Conservation (phyloP, 108 stramenopile species). For the Pseudonitzschia multiseries region DNA sequence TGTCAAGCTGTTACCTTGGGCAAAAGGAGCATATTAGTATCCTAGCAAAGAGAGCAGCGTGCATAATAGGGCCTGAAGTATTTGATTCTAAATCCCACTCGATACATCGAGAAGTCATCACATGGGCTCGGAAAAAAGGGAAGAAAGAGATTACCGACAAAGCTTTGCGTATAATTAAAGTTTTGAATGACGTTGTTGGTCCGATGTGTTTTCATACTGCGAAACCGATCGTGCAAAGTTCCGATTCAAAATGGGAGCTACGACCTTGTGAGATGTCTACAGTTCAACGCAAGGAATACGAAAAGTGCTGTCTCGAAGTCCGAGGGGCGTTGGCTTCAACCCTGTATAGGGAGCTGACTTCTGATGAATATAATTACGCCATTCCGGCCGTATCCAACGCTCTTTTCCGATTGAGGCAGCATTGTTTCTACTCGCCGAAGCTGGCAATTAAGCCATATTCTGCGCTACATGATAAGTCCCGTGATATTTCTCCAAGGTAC, state of each 20-base stretch:
- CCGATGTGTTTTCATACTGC: conserved; percentile 18
- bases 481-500: not conserved
- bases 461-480: not conserved
- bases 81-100: conserved; percentile 19
- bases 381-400: conserved; percentile 20
- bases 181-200: conserved; percentile 15
- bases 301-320: conserved; percentile 45
- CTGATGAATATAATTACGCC: not conserved
- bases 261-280: conserved; percentile 41
- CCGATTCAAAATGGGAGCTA: conserved; percentile 39
- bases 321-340: conserved; percentile 39
- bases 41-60: conserved; percentile 35
- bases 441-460: conserved; percentile 9
- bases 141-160: conserved; percentile 26
- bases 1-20: conserved; percentile 11
- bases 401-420: conserved; percentile 25
- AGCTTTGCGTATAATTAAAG: conserved; percentile 10
- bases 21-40: conserved; percentile 30
- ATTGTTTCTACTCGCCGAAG: conserved; percentile 29
- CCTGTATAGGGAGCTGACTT: not conserved
- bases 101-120: conserved; percentile 23
- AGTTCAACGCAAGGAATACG: conserved; percentile 48
- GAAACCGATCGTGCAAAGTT: not conserved
- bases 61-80: conserved; percentile 24
- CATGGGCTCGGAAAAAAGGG: conserved; percentile 35